A percentile compares a stretch with the other conserved stretches of the same genome.
Conservation (phyloP, 495 filamentous ascomycete genomes). For the Apiosordaria backusii region DNA sequence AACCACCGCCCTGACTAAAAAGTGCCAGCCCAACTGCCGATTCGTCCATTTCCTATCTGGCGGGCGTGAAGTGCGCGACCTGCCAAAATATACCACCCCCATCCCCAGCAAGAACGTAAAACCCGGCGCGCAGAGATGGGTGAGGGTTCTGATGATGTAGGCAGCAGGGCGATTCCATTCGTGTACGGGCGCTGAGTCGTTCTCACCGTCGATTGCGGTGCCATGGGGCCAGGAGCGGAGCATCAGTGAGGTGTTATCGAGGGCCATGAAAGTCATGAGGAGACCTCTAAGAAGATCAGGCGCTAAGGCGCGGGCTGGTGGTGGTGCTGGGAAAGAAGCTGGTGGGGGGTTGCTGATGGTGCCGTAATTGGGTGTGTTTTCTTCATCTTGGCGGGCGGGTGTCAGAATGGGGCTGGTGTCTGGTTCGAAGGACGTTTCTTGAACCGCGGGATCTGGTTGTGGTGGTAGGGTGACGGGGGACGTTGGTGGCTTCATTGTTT, state of each 20-base stretch:
- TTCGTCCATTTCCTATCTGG: conserved; percentile 22
- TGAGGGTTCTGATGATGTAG: conserved; percentile 28
- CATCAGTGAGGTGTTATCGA: conserved; percentile 32
- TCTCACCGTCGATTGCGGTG: conserved; percentile 27
- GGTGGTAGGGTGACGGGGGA: neutral
- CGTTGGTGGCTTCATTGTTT: neutral
- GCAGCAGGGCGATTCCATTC: conserved; percentile 31
- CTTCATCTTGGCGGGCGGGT: neutral
- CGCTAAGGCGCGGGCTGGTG: conserved; percentile 24
- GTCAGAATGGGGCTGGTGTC: conserved; percentile 11
- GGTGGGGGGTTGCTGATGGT: neutral
- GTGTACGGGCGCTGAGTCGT: conserved; percentile 24
- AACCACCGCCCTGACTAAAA: conserved; percentile 26
- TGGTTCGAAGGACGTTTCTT: conserved; percentile 23
- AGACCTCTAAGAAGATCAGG: conserved; percentile 37
- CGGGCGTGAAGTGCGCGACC: conserved; percentile 27
- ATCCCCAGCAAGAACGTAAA: conserved; percentile 39
- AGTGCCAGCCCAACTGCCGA: conserved; percentile 28
- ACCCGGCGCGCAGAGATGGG: conserved; percentile 37
- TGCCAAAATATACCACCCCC: conserved; percentile 34
- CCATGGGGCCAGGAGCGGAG: conserved; percentile 33
- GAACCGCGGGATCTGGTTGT: conserved; percentile 19
- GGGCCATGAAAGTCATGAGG: conserved; percentile 33
- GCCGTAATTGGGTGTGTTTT: neutral
- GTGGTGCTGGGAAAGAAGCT: neutral